Conservation (phyloP, 768 basidiomycete species). For the Auricularia auricula-judae region DNA sequence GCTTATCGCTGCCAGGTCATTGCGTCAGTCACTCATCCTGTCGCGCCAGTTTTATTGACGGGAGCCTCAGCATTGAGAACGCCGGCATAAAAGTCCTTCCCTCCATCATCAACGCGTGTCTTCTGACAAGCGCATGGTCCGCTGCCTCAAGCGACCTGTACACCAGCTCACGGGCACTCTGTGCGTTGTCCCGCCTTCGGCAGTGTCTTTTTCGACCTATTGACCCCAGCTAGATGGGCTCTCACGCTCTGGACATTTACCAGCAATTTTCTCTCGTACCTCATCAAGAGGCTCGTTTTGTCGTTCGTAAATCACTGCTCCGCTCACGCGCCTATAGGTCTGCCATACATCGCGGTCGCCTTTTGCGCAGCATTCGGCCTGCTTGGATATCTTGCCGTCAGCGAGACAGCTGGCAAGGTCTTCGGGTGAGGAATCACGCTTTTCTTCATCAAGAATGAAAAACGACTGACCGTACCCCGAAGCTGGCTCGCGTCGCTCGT, state of each 20-base stretch:
- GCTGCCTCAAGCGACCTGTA: slow-evolving; percentile 28
- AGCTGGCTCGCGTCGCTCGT: background rate
- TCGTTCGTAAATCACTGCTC: background rate
- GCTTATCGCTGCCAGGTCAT: slow-evolving; percentile 22
- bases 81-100: slow-evolving; percentile 53
- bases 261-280: slow-evolving; percentile 26
- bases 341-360: slow-evolving; percentile 24
- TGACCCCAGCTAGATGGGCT: slow-evolving; percentile 18
- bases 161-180: slow-evolving; percentile 19
- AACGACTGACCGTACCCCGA: background rate
- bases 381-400: slow-evolving; percentile 25
- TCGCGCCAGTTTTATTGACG: background rate
- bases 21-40: slow-evolving; percentile 18
- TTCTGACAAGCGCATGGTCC: slow-evolving; percentile 33
- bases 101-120: slow-evolving; percentile 19
- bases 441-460: background rate
- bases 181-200: slow-evolving; percentile 5
- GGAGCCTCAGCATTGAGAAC: slow-evolving; percentile 17
- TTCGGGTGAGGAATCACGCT: slow-evolving; percentile 14
- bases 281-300: slow-evolving; percentile 18
- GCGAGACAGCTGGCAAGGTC: slow-evolving; percentile 17
- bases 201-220: background rate
- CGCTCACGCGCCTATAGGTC: background rate
- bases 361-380: slow-evolving; percentile 19
- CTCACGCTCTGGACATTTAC: slow-evolving; percentile 26